Conservation (phyloP, 805 yeast genomes). For the Schizosaccharomyces lindneri region DNA sequence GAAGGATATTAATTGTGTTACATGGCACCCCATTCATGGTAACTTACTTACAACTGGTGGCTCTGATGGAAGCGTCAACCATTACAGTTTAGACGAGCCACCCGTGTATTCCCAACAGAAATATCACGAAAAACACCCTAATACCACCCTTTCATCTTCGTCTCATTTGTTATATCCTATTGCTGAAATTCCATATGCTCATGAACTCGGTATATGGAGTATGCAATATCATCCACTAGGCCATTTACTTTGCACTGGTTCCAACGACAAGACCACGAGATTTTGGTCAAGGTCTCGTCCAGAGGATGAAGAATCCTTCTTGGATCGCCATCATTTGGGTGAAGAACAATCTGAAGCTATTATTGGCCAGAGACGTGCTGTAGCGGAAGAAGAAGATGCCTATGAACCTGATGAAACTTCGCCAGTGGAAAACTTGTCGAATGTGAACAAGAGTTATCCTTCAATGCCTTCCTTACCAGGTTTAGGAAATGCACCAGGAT, state of each 20-base stretch:
- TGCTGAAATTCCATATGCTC: conserved; percentile 58
- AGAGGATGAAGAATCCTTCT: conserved; percentile 57
- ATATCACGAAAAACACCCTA: background rate
- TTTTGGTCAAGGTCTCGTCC: conserved; percentile 92
- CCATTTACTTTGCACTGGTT: conserved; percentile 71
- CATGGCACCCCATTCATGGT: conserved; percentile 85
- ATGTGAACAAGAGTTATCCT: background rate
- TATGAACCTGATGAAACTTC: background rate
- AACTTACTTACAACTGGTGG: conserved; percentile 62
- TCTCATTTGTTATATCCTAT: conserved; percentile 13
- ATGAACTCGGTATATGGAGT: conserved; percentile 76
- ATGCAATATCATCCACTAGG: conserved; percentile 87
- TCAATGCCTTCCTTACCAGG: background rate
- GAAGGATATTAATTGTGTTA: conserved; percentile 57
- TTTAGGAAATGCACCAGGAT: too few relatives aligned
- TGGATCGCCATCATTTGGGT: conserved; percentile 43
- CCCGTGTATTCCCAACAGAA: background rate
- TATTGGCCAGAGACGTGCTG: background rate
- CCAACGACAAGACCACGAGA: conserved; percentile 75
- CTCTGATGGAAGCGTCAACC: conserved; percentile 67
- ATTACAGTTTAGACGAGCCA: conserved; percentile 33
- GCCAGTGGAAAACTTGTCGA: background rate
- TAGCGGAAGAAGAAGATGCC: background rate
- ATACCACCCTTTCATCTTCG: conserved; percentile 1
- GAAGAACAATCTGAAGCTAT: conserved; percentile 1